A percentile compares a stretch with the other conserved stretches of the same genome.
These are phyloP conservation scores for Stemphylium beticola DNA, from an alignment of 2,329 filamentous ascomycete species.

Conservation along the genomic window DNA sequence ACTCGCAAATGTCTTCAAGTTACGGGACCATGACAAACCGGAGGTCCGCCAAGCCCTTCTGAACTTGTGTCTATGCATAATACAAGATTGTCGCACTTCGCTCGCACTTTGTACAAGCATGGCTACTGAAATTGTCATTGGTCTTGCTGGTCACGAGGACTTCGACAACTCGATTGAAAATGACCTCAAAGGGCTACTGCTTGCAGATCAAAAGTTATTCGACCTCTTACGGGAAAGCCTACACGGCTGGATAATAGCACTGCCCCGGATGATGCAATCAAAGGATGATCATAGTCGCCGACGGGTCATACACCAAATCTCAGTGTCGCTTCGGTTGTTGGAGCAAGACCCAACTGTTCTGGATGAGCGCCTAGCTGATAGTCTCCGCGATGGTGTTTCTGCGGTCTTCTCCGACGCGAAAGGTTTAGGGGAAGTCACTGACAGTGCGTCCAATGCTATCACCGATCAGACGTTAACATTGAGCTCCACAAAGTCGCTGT, in stretches of 20 bases:
- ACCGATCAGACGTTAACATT: slow-evolving; percentile 26
- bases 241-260: slow-evolving; percentile 79
- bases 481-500: slow-evolving; percentile 25
- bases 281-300: slow-evolving; percentile 81
- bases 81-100: slow-evolving; percentile 79
- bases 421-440: slow-evolving; percentile 27
- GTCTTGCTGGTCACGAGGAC: slow-evolving; percentile 60
- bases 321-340: slow-evolving; percentile 72
- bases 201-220: slow-evolving; percentile 66
- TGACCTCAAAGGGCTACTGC: slow-evolving; percentile 65
- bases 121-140: slow-evolving; percentile 81
- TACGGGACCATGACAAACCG: slow-evolving; percentile 72
- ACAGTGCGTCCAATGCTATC: slow-evolving; percentile 6
- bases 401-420: slow-evolving; percentile 53
- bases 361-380: slow-evolving; percentile 69
- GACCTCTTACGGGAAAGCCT: slow-evolving; percentile 72
- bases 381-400: slow-evolving; percentile 75
- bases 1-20: slow-evolving; percentile 75
- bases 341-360: slow-evolving; percentile 68
- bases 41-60: slow-evolving; percentile 74
- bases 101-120: slow-evolving; percentile 72
- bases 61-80: slow-evolving; percentile 72
- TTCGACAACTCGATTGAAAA: slow-evolving; percentile 52
- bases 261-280: slow-evolving; percentile 82
- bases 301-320: slow-evolving; percentile 75